phyloP scores from a whole-genome alignment of 768 basidiomycete genomes.

The Auricularia sp. region DNA sequence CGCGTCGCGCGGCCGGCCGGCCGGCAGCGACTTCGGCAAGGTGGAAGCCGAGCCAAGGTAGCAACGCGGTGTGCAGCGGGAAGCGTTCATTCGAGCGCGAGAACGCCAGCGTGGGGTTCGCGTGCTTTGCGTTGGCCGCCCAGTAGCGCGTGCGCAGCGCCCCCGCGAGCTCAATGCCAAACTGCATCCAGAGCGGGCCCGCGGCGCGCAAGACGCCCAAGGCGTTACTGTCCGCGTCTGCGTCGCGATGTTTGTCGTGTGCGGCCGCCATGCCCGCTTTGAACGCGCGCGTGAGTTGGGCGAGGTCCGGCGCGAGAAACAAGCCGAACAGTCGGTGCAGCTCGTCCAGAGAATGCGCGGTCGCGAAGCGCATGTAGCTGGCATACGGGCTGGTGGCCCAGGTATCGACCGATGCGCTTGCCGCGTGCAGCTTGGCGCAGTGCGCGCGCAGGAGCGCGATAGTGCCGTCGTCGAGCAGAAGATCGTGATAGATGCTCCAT shows the following conservation, averaged over 20 bases:
- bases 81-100: not conserved
- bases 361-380: not conserved
- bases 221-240: not conserved
- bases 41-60: not conserved
- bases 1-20: not conserved
- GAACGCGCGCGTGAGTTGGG: not conserved
- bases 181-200: not conserved
- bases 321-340: slow-evolving; percentile 8
- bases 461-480: slow-evolving; percentile 8
- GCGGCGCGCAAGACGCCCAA: not conserved
- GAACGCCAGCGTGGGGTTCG: not conserved
- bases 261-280: not conserved
- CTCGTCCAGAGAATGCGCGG: slow-evolving; percentile 9
- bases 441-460: not conserved
- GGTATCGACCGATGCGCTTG: not conserved
- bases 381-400: slow-evolving; percentile 8
- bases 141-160: not conserved
- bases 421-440: slow-evolving; percentile 7
- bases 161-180: not conserved
- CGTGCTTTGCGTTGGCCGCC: not conserved
- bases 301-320: not conserved
- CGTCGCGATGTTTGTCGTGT: not conserved
- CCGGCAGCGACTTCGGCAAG: not conserved
- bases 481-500: slow-evolving; percentile 9
- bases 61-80: not conserved